Percentiles rank a stretch among this genome's conserved stretches.
These are phyloP conservation scores for Tetragonia tetragonoides DNA, from an alignment of 148 eudicot genomes.

Conservation along the genomic window DNA sequence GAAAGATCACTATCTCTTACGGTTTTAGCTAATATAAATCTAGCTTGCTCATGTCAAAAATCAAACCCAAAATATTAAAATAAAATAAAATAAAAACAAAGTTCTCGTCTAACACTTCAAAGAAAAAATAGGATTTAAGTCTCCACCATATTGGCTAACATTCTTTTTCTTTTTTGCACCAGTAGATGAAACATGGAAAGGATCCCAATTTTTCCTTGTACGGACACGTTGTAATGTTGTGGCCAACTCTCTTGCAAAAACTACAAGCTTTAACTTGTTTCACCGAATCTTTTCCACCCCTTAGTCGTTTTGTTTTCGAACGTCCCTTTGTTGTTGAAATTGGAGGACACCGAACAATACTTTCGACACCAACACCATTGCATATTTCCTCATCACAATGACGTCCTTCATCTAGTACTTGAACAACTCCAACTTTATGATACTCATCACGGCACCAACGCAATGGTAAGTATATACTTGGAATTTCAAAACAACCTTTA, in stretches of 20 bases:
- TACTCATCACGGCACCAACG: conserved; percentile 12
- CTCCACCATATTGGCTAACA: background rate
- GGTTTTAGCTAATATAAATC: too few relatives aligned
- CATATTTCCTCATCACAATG: background rate
- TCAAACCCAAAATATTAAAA: too few relatives aligned
- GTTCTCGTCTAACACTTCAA: background rate
- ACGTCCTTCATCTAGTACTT: background rate
- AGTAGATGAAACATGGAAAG: background rate
- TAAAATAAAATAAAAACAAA: too few relatives aligned
- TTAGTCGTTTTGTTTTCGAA: background rate
- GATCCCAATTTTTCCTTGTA: background rate
- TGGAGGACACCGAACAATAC: conserved; percentile 14
- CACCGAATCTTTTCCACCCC: conserved; percentile 21
- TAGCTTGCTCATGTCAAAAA: too few relatives aligned
- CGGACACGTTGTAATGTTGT: conserved; percentile 6
- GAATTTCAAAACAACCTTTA: conserved; percentile 17
- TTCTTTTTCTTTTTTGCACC: background rate
- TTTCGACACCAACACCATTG: background rate
- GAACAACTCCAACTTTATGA: background rate
- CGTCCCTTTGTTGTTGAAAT: conserved; percentile 20
- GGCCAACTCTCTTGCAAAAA: conserved; percentile 13
- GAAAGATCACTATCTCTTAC: too few relatives aligned
- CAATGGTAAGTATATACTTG: background rate
- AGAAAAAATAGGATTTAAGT: background rate
- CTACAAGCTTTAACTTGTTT: conserved; percentile 13